Percentiles rank a stretch among this genome's conserved stretches.
Conservation (phyloP, 2,329 filamentous ascomycete genomes). For the Phoma herbarum region DNA sequence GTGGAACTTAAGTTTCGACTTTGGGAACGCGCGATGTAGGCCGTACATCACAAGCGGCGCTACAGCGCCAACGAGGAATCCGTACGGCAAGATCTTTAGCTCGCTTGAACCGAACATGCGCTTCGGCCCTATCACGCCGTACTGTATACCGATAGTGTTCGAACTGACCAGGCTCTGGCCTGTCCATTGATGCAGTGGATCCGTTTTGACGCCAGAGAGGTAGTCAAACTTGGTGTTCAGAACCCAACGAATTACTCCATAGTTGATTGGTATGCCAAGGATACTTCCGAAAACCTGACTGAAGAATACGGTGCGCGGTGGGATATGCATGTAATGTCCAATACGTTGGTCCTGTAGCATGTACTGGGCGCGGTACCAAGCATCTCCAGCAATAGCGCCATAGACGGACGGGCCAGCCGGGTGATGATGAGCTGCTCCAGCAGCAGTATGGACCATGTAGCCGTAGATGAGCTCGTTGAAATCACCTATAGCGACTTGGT, state of each 20-base stretch:
- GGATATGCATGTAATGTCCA: constrained; percentile 71
- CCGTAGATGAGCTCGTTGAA: constrained; percentile 69
- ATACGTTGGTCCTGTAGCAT: constrained; percentile 71
- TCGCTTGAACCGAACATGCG: constrained; percentile 60
- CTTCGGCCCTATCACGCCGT: constrained; percentile 65
- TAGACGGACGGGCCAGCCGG: constrained; percentile 67
- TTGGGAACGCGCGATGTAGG: constrained; percentile 63
- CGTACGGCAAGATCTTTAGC: constrained; percentile 61
- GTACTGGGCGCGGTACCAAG: constrained; percentile 58
- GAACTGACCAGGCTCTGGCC: constrained; percentile 62
- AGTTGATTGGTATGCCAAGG: constrained; percentile 69
- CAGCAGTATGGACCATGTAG: constrained; percentile 64
- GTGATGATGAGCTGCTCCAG: constrained; percentile 58
- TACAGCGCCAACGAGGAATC: constrained; percentile 61
- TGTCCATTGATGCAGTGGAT: constrained; percentile 69
- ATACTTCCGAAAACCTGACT: constrained; percentile 68
- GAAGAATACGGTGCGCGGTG: constrained; percentile 67
- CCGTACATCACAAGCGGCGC: constrained; percentile 59
- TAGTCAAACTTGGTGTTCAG: constrained; percentile 66
- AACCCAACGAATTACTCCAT: constrained; percentile 68
- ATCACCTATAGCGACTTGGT: constrained; percentile 62
- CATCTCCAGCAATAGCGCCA: constrained; percentile 67
- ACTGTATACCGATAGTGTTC: constrained; percentile 67
- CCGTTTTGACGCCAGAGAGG: constrained; percentile 59
- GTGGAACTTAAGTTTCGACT: constrained; percentile 62